phyloP scores from a whole-genome alignment of 148 eudicot genomes.

The Heliamphora exappendiculata region DNA sequence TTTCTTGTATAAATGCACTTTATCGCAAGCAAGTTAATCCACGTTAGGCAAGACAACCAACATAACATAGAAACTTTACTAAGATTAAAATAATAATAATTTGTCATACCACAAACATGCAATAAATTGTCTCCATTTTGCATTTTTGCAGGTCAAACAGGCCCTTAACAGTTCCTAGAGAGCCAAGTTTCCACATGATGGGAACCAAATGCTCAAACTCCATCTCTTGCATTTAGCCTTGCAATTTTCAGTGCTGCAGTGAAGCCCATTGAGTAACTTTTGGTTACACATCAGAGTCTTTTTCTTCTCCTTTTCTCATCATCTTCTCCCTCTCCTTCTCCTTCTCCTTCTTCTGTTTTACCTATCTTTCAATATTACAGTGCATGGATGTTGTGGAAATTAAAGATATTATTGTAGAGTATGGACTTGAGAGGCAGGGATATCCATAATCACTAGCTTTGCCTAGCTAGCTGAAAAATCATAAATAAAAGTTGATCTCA shows the following conservation, averaged over 20 bases:
- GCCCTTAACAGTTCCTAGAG: slow-evolving; percentile 50
- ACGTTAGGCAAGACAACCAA: background rate
- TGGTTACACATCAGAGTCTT: background rate
- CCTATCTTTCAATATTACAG: background rate
- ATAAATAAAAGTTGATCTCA: background rate
- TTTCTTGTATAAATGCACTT: too few relatives aligned
- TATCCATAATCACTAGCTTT: background rate
- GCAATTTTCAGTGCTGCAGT: slow-evolving; percentile 13
- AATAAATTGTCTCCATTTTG: background rate
- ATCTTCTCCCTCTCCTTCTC: background rate
- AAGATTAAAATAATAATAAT: too few relatives aligned
- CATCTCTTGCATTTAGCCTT: slow-evolving; percentile 26
- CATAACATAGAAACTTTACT: too few relatives aligned
- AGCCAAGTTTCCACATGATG: slow-evolving; percentile 34
- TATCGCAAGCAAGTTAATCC: too few relatives aligned
- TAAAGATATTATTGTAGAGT: background rate
- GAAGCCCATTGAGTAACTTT: slow-evolving; percentile 14
- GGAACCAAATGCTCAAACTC: slow-evolving; percentile 30
- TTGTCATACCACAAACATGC: too few relatives aligned
- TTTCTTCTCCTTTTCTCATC: background rate
- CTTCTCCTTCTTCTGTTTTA: background rate
- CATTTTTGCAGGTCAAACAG: slow-evolving; percentile 38
- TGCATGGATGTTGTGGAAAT: background rate
- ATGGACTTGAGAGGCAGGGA: background rate
- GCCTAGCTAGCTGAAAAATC: background rate